phyloP scores from a whole-genome alignment of 257 asterid genomes.

The Solanum verrucosum region DNA sequence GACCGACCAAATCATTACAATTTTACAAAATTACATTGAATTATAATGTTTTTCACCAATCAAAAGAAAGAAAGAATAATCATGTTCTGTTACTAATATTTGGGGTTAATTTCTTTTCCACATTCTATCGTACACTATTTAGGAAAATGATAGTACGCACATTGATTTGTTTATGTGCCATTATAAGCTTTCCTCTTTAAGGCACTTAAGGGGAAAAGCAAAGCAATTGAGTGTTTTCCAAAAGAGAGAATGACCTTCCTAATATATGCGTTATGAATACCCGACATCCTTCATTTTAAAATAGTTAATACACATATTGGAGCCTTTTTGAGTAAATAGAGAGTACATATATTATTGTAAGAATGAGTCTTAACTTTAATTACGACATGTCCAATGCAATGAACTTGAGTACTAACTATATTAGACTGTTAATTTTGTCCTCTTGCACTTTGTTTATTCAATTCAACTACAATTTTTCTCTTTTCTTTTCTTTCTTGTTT shows the following conservation, averaged over 20 bases:
- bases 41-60: neutral
- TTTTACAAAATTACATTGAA: neutral
- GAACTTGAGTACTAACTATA: neutral
- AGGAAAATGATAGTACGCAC: neutral
- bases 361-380: neutral
- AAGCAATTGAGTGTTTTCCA: neutral
- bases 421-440: neutral
- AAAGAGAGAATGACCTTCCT: neutral
- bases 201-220: neutral
- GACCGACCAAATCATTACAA: too few species aligned
- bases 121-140: neutral
- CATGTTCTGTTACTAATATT: neutral
- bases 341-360: neutral
- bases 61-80: neutral
- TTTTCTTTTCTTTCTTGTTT: neutral
- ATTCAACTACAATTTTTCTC: neutral
- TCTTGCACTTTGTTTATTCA: neutral
- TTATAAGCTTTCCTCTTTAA: neutral
- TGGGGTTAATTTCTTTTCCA: neutral
- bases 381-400: neutral
- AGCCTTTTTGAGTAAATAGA: neutral
- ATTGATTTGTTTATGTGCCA: neutral
- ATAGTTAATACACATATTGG: neutral
- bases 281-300: neutral
- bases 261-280: neutral